phyloP scores from a whole-genome alignment of 140 eudicot genomes.

The Erigeron philadelphicus region DNA sequence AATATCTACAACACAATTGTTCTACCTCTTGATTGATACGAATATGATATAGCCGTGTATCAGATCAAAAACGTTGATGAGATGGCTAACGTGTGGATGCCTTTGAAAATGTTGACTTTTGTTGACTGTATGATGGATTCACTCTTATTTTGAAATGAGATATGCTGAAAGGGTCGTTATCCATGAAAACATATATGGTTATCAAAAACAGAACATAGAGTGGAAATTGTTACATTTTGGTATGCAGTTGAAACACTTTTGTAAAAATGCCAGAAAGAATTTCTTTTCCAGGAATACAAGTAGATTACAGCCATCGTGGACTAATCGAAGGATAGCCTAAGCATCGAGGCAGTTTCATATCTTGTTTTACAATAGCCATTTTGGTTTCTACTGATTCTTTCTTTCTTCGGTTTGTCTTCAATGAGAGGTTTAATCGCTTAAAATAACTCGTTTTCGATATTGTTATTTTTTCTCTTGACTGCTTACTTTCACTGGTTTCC shows the following conservation, averaged over 20 bases:
- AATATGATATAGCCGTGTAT: too few relatives aligned
- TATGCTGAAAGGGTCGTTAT: too few relatives aligned
- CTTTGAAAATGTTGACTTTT: too few relatives aligned
- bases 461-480: slow-evolving; percentile 16
- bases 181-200: background rate
- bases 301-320: slow-evolving; percentile 25
- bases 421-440: slow-evolving; percentile 32
- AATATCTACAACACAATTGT: too few relatives aligned
- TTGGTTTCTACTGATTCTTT: slow-evolving; percentile 27
- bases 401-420: slow-evolving; percentile 30
- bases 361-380: slow-evolving; percentile 33
- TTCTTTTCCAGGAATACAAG: background rate
- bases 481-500: slow-evolving; percentile 32
- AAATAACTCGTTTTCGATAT: slow-evolving; percentile 34
- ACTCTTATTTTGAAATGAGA: too few relatives aligned
- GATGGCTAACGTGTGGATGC: too few relatives aligned
- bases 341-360: slow-evolving; percentile 30
- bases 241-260: background rate
- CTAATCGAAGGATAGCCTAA: slow-evolving; percentile 29
- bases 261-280: slow-evolving; percentile 6
- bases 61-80: too few relatives aligned
- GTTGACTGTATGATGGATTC: too few relatives aligned
- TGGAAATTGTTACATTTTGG: background rate
- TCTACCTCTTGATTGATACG: too few relatives aligned
- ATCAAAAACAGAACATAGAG: background rate